Evolutionary conservation across 805 yeast species (phyloP), one percentile per base, ranked within the genome.

Genomic region (Zygotorulaspora sp.): DNA sequence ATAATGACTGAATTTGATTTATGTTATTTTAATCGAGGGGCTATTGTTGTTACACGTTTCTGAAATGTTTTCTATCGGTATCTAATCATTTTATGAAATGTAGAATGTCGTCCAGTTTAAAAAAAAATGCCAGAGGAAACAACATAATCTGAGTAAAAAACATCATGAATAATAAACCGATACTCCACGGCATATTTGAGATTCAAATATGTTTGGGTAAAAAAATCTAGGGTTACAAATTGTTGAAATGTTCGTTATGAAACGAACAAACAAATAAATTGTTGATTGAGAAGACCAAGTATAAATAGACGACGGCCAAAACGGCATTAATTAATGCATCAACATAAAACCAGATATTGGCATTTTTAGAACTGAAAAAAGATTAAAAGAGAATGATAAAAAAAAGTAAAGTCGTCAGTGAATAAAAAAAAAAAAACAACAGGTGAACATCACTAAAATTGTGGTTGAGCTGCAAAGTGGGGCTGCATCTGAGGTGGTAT

Each of bases 401-500:
- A 32, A 21, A 21, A 21, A 11, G 20, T 8, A 9, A 16, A 32
- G 19, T n/a, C 8, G 17, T 34, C 27, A 25, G 16, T 22, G 25
- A 25, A 26, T 18, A 24, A 15, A 28, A 12, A 35, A 17, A 26
- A 27, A 22, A 27, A 29, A 26, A 16, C n/a, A 22, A 14, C 14
- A 14, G 17, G 15, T 26, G 16, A 12, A 26, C 9, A 11, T 14
- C 30, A n/a, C 17, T 26, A 38, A 21, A 30, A 35, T 17, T 32
- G 40, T 10, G 42, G 38, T 21, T 38, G 40, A 10, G 40, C 40
- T 16, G 40, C 31, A 18, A 35, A 43, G 33, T 38, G 43, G 12
- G 43, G 38, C 19, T 36, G 46, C 39, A 41, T 32, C 18, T 43
- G 46, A 11, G 46, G 48, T 20, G 48, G 48, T 26, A 48, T 24